phyloP scores from a whole-genome alignment of 2,329 filamentous ascomycete genomes.

The Colletotrichum sp. region DNA sequence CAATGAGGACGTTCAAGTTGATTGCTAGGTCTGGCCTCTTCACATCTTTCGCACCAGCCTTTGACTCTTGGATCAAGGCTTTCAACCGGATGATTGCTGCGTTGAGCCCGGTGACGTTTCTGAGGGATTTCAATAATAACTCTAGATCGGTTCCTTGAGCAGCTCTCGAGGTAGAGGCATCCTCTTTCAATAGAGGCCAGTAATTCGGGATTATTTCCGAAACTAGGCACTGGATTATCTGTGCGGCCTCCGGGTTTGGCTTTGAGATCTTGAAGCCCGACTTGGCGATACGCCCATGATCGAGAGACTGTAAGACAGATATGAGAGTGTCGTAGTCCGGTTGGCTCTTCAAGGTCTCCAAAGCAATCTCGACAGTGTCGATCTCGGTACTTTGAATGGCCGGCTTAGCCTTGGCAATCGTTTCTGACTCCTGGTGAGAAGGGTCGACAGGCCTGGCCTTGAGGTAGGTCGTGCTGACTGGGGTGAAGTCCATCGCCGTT shows the following conservation, averaged over 20 bases:
- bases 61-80: slow-evolving; percentile 60
- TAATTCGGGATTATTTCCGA: slow-evolving; percentile 80
- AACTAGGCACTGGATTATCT: slow-evolving; percentile 77
- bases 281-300: slow-evolving; percentile 26
- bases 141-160: slow-evolving; percentile 40
- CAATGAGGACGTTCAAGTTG: slow-evolving; percentile 48
- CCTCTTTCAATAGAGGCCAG: slow-evolving; percentile 69
- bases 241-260: slow-evolving; percentile 72
- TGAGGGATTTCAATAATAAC: slow-evolving; percentile 68
- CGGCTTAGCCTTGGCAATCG: slow-evolving; percentile 18
- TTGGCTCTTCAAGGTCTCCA: slow-evolving; percentile 66
- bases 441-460: slow-evolving; percentile 41
- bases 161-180: slow-evolving; percentile 24
- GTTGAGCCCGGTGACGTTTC: slow-evolving; percentile 78
- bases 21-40: slow-evolving; percentile 47
- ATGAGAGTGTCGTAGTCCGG: slow-evolving; percentile 65
- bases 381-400: neutral
- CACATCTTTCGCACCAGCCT: slow-evolving; percentile 36
- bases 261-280: slow-evolving; percentile 59
- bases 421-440: slow-evolving; percentile 41
- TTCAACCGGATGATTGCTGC: slow-evolving; percentile 75
- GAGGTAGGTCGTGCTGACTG: slow-evolving; percentile 57
- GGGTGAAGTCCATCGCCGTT: slow-evolving; percentile 59
- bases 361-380: slow-evolving; percentile 51
- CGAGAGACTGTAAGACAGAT: slow-evolving; percentile 57